Conservation (phyloP, 495 filamentous ascomycete genomes). For the Aspergillus carlsbadensis region DNA sequence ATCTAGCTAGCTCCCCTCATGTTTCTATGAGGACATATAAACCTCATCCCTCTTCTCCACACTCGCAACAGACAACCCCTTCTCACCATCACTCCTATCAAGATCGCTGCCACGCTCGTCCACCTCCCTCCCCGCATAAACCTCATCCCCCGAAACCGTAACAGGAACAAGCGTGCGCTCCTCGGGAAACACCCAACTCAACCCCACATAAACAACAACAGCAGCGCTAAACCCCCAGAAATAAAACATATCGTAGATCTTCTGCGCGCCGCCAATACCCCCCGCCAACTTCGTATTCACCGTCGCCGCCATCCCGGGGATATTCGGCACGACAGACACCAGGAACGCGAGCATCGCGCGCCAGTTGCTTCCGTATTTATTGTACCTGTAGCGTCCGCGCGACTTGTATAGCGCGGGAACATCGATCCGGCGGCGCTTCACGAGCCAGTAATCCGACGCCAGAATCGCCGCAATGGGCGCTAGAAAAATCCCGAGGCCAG, state of each 20-base stretch:
- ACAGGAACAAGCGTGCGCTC: neutral
- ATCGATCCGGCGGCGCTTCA: conserved; percentile 4
- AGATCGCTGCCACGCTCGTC: no score
- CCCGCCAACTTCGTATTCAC: neutral
- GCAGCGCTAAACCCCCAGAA: conserved; percentile 1
- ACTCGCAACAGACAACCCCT: no score
- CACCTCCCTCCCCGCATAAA: neutral
- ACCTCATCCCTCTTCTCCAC: no score
- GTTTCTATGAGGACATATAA: no score
- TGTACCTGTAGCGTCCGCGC: neutral
- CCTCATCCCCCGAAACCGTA: neutral
- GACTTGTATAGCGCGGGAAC: neutral
- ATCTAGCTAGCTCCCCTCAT: no score
- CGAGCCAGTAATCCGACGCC: neutral
- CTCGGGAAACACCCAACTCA: conserved; percentile 1
- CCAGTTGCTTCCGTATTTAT: conserved; percentile 1
- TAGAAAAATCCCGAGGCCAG: conserved; percentile 2
- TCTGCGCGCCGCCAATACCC: neutral
- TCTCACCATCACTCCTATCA: no score
- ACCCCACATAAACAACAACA: neutral
- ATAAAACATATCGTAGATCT: conserved; percentile 7
- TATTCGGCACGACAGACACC: conserved; percentile 1
- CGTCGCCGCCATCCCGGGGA: conserved; percentile 4
- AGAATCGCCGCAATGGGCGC: conserved; percentile 4
- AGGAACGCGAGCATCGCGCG: neutral